Percentiles rank a stretch among this genome's conserved stretches.
Conservation (phyloP, 2,329 filamentous ascomycete species). For the Alternaria infectoria region DNA sequence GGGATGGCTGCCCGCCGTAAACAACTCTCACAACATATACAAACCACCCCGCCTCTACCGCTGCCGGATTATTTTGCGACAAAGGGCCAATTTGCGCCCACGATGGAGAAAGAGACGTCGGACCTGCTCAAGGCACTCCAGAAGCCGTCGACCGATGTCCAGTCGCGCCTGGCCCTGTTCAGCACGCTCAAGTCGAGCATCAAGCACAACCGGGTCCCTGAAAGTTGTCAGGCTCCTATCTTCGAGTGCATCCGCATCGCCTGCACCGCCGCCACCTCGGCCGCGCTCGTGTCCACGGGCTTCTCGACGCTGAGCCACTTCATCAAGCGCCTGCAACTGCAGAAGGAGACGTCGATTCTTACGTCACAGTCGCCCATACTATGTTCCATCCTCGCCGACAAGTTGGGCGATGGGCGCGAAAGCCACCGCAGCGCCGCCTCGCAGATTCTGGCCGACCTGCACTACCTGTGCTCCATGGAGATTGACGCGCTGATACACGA, state of each 20-base stretch:
- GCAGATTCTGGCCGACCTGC: constrained; percentile 79
- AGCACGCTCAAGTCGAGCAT: constrained; percentile 83
- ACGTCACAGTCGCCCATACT: constrained; percentile 73
- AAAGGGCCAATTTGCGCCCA: constrained; percentile 39
- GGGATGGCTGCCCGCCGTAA: constrained; percentile 8
- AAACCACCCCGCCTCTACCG: constrained; percentile 25
- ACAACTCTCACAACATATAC: constrained; percentile 15
- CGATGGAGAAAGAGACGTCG: constrained; percentile 62
- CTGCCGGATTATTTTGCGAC: constrained; percentile 21
- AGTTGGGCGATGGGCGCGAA: constrained; percentile 87
- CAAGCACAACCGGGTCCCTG: constrained; percentile 90
- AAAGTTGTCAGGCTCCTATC: constrained; percentile 71
- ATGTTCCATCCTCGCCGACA: constrained; percentile 78
- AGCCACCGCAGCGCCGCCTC: constrained; percentile 77
- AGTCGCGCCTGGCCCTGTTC: constrained; percentile 56
- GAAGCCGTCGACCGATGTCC: constrained; percentile 68
- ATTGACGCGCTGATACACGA: constrained; percentile 80
- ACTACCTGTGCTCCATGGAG: constrained; percentile 70
- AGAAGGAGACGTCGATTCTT: constrained; percentile 76
- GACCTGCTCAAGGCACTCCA: constrained; percentile 61
- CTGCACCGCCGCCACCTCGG: constrained; percentile 76
- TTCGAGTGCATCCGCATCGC: constrained; percentile 83
- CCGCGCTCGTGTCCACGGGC: constrained; percentile 75
- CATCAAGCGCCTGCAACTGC: constrained; percentile 82
- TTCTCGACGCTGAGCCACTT: constrained; percentile 89